Conservation (phyloP, 306 rosid genomes). For the Corylus americana region DNA sequence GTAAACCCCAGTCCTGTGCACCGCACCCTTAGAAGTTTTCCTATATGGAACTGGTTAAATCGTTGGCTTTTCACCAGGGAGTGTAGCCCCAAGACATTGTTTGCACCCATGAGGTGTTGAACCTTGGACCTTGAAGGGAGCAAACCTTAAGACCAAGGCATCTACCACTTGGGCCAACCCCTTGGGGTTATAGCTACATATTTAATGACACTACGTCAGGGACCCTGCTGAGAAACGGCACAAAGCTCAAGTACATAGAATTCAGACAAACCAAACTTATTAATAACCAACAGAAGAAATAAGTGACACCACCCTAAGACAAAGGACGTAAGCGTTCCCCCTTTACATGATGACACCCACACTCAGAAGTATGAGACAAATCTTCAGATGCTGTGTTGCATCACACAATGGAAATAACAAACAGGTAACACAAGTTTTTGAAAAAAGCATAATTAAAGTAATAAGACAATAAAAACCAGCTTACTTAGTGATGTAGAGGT, state of each 20-base stretch:
- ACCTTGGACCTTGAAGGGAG: too few species aligned
- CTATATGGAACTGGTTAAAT: too few species aligned
- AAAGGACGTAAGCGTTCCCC: not conserved
- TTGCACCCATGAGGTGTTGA: too few species aligned
- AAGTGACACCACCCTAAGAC: not conserved
- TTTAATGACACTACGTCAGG: not conserved
- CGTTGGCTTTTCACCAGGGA: too few species aligned
- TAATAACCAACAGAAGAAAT: not conserved
- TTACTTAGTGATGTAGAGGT: slow-evolving; percentile 87
- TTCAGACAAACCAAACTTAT: not conserved
- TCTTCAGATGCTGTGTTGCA: not conserved
- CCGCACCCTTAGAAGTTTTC: too few species aligned
- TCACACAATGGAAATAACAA: not conserved
- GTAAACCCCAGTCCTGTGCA: too few species aligned
- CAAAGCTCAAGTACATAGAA: not conserved
- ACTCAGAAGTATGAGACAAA: not conserved
- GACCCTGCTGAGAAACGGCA: not conserved
- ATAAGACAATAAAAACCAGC: slow-evolving; percentile 26
- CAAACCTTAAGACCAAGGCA: too few species aligned
- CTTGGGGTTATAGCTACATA: not conserved
- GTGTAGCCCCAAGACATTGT: too few species aligned
- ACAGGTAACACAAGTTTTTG: not conserved
- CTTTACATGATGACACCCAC: not conserved
- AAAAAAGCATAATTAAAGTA: not conserved
- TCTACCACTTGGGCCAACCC: too few species aligned